Evolutionary conservation across 306 rosid species (phyloP).

Genomic region (Malus domestica): DNA sequence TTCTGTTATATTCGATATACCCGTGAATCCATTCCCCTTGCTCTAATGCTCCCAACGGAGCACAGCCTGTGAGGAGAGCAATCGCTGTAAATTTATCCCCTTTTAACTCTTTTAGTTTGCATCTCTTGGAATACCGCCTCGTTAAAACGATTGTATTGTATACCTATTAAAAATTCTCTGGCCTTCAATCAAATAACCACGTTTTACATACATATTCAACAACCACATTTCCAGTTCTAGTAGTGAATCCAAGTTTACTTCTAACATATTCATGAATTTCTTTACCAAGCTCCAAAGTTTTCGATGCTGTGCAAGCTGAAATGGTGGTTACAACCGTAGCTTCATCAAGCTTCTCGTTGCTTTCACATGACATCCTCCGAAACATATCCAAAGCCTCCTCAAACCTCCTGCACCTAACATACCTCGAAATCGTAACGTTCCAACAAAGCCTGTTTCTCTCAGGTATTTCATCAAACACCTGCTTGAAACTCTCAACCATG

Average conservation of each 20-base stretch:
- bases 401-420: conserved; percentile 45
- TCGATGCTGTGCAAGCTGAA: conserved; percentile 44
- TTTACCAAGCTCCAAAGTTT: conserved; percentile 52
- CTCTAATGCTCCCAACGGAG: conserved; percentile 59
- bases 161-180: conserved; percentile 41
- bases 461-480: conserved; percentile 53
- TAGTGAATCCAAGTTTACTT: conserved; percentile 34
- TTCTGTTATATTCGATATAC: conserved; percentile 33
- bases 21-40: conserved; percentile 65
- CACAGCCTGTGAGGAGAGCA: conserved; percentile 66
- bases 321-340: conserved; percentile 58
- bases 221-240: conserved; percentile 40
- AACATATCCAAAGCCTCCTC: conserved; percentile 42
- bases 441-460: conserved; percentile 52
- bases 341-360: conserved; percentile 45
- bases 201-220: conserved; percentile 61
- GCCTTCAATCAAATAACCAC: conserved; percentile 42
- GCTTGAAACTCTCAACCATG: conserved; percentile 4
- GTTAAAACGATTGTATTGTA: conserved; percentile 51
- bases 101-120: conserved; percentile 39
- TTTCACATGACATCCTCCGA: conserved; percentile 33
- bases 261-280: conserved; percentile 48
- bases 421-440: conserved; percentile 57
- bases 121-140: conserved; percentile 58
- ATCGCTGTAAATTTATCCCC: conserved; percentile 56